A percentile compares a stretch with the other conserved stretches of the same genome.
phyloP scores from a whole-genome alignment of 768 basidiomycete species.

The Hortiboletus flavorubellus region DNA sequence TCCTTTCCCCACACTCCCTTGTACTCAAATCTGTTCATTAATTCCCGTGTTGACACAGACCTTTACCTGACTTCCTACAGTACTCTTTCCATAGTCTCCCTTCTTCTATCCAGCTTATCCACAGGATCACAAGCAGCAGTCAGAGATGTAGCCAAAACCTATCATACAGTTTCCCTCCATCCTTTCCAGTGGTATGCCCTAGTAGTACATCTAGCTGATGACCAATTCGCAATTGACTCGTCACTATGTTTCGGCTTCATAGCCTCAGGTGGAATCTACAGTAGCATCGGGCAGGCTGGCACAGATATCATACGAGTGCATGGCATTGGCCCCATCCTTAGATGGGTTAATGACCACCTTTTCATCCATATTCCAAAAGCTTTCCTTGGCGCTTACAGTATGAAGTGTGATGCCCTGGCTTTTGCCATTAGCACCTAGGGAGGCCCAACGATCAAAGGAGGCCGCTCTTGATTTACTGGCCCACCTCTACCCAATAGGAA shows the following conservation, averaged over 20 bases:
- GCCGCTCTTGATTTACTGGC: neutral
- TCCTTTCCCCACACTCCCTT: neutral
- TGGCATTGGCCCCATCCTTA: conserved; percentile 24
- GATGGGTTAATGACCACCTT: conserved; percentile 33
- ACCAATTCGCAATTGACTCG: neutral
- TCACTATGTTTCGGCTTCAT: conserved; percentile 23
- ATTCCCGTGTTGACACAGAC: too few species aligned
- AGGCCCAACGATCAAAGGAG: neutral
- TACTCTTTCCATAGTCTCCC: neutral
- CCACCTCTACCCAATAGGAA: rapidly evolving
- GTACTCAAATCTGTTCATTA: too few species aligned
- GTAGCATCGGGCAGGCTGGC: conserved; percentile 21
- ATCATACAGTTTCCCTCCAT: conserved; percentile 26
- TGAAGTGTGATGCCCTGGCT: too few species aligned
- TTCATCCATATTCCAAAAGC: conserved; percentile 11
- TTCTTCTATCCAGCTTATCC: too few species aligned
- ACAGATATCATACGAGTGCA: conserved; percentile 6
- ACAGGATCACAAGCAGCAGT: neutral
- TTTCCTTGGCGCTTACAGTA: neutral
- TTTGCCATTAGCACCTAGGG: conserved; percentile 18
- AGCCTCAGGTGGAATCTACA: conserved; percentile 22
- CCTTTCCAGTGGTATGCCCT: conserved; percentile 36
- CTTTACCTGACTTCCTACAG: neutral
- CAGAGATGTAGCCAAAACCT: neutral
- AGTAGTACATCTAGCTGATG: conserved; percentile 20